phyloP scores from a whole-genome alignment of 805 yeast species.

The Metschnikowia dekortorum region DNA sequence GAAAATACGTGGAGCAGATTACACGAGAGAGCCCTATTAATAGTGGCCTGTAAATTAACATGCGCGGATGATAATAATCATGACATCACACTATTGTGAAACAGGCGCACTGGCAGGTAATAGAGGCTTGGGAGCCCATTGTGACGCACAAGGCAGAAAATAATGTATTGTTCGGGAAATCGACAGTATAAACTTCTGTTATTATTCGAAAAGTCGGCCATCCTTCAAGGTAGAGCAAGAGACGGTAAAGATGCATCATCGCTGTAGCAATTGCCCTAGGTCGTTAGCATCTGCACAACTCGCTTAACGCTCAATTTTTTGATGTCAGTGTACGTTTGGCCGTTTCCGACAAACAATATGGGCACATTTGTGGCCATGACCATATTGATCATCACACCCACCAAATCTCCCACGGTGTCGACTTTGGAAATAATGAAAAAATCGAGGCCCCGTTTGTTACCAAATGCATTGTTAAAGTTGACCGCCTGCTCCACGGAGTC shows the following conservation, averaged over 20 bases:
- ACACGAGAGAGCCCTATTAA: neutral
- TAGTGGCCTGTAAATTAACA: neutral
- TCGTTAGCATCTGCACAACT: slow-evolving; percentile 84
- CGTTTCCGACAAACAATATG: slow-evolving; percentile 91
- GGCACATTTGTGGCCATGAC: slow-evolving; percentile 96
- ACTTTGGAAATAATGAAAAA: slow-evolving; percentile 92
- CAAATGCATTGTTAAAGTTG: slow-evolving; percentile 91
- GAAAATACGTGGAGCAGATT: neutral
- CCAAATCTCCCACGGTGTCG: slow-evolving; percentile 95
- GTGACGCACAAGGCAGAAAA: neutral
- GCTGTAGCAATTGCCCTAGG: slow-evolving; percentile 23
- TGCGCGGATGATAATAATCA: neutral
- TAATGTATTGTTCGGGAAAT: neutral
- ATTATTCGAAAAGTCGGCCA: neutral
- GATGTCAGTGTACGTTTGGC: slow-evolving; percentile 93
- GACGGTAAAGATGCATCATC: neutral
- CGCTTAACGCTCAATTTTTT: slow-evolving; percentile 86
- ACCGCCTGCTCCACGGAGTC: slow-evolving; percentile 95
- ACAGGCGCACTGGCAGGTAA: neutral
- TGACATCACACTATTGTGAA: neutral
- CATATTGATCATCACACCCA: slow-evolving; percentile 96
- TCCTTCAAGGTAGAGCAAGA: neutral
- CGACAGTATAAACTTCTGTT: neutral
- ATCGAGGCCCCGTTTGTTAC: slow-evolving; percentile 73
- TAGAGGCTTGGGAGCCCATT: neutral